Conservation (phyloP, 371 early-diverging fungal species). For the Parasitella parasitica region DNA sequence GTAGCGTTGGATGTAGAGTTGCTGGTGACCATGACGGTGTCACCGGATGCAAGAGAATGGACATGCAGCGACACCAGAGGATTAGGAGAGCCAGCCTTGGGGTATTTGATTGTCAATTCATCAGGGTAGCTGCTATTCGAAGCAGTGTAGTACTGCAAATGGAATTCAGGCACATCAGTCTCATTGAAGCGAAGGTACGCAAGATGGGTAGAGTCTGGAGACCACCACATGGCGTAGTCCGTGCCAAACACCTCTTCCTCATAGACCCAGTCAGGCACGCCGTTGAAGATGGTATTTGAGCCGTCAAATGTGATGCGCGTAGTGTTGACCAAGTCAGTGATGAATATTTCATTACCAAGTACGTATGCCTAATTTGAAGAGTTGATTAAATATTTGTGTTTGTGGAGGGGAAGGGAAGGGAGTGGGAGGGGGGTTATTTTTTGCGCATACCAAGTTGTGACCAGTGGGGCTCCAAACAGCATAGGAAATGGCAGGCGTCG, state of each 20-base stretch:
- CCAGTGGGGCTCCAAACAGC: constrained; percentile 83
- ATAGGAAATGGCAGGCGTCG: constrained; percentile 50
- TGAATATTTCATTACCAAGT: constrained; percentile 83
- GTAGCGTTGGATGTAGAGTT: constrained; percentile 19
- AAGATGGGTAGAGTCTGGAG: constrained; percentile 77
- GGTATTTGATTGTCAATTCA: constrained; percentile 78
- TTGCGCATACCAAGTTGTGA: constrained; percentile 58
- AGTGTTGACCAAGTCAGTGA: constrained; percentile 66
- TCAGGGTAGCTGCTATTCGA: constrained; percentile 66
- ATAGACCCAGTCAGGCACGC: constrained; percentile 97
- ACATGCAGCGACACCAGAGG: constrained; percentile 76
- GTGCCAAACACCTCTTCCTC: constrained; percentile 89
- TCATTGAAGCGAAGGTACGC: constrained; percentile 90
- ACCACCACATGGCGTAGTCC: constrained; percentile 86
- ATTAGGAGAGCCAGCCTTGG: constrained; percentile 88
- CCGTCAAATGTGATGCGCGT: constrained; percentile 87
- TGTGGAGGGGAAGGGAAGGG: too few species aligned
- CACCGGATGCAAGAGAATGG: not conserved
- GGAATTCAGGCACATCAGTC: constrained; percentile 76
- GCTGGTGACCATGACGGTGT: constrained; percentile 23
- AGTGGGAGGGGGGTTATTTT: not conserved
- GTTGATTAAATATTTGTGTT: not conserved
- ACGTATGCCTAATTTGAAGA: constrained; percentile 71
- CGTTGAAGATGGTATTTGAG: constrained; percentile 83
- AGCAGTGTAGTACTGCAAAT: constrained; percentile 68